Evolutionary conservation across 768 basidiomycete genomes (phyloP), one percentile per base, ranked within the genome.

Genomic region (Tricholoma furcatifolium): DNA sequence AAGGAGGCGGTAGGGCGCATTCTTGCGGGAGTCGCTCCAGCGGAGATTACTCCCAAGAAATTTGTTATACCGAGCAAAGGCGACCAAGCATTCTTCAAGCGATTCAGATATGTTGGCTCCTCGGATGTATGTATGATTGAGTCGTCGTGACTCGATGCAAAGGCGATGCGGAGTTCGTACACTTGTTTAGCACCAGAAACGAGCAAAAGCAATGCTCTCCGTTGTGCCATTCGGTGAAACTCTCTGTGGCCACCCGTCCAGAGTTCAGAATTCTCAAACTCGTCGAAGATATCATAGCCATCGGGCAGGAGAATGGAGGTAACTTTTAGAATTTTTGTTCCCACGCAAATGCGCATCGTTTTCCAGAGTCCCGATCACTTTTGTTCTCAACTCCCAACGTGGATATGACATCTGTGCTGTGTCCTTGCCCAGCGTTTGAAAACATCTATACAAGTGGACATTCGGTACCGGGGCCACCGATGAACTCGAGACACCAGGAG

Each of bases 401-500:
- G 34, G 24, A 39, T 10, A 10, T 15, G 11, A 27, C 32, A 36
- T 35, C 8, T 41, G 32, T 54, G 57, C 57, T 59, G 51, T 53
- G 58, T 32, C 44, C 50, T 32, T 59, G 39, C 34, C 46, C 46
- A 50, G 54, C 51, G 49, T 56, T 56, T 21, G 36, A 50, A 31
- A 39, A 45, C 32, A 45, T 27, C 18, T 17, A 49, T 6, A 20
- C 38, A 43, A 41, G 34, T 21, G 17, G 32, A 15, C 55, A 41
- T 51, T 59, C 51, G 51, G 58, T 56, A 15, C 58, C 58, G 54
- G 27, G 27, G 27, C 27, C 35, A 44, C 32, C 23, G 38, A 35
- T 41, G 35, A 31, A 43, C 17, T n/a, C 53, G 51, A 36, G 41
- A 50, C 50, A 31, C 36, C 17, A 15, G 52, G 51, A 36, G 41